Evolutionary conservation across 768 basidiomycete genomes (phyloP).

Genomic region (Guyanaporus albipodus): DNA sequence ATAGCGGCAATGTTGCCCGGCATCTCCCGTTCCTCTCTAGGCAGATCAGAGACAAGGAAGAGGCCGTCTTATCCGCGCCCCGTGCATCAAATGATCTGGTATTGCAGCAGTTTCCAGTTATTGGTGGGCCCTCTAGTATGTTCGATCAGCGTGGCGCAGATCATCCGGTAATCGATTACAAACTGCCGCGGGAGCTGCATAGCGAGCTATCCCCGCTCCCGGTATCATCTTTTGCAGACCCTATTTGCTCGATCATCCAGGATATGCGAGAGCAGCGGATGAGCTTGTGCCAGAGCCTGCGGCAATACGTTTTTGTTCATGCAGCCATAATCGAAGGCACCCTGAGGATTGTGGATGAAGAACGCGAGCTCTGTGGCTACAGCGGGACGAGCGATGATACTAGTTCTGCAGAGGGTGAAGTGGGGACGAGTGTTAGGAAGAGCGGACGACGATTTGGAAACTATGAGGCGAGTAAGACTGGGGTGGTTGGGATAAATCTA

Average conservation of each 20-base stretch:
- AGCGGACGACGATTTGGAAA: conserved; percentile 18
- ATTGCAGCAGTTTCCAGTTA: not conserved
- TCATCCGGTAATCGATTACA: conserved; percentile 46
- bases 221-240: conserved; percentile 65
- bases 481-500: not conserved
- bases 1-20: not conserved
- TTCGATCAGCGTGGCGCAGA: conserved; percentile 10
- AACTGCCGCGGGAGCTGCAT: conserved; percentile 60
- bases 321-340: conserved; percentile 80
- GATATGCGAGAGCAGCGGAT: conserved; percentile 96
- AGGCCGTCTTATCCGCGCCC: not conserved
- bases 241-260: conserved; percentile 78
- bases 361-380: conserved; percentile 40
- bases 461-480: conserved; percentile 5
- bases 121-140: not conserved
- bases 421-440: conserved; percentile 3
- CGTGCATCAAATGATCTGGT: not conserved
- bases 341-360: conserved; percentile 72
- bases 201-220: conserved; percentile 49
- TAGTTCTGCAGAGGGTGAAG: conserved; percentile 12
- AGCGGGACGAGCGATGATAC: conserved; percentile 20
- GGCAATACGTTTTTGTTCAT: conserved; percentile 94
- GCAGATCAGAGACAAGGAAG: conserved; percentile 2
- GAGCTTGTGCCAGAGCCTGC: conserved; percentile 91
- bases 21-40: not conserved